Evolutionary conservation across 2,329 filamentous ascomycete genomes (phyloP).

Genomic region (Penicillium brevicompactum): DNA sequence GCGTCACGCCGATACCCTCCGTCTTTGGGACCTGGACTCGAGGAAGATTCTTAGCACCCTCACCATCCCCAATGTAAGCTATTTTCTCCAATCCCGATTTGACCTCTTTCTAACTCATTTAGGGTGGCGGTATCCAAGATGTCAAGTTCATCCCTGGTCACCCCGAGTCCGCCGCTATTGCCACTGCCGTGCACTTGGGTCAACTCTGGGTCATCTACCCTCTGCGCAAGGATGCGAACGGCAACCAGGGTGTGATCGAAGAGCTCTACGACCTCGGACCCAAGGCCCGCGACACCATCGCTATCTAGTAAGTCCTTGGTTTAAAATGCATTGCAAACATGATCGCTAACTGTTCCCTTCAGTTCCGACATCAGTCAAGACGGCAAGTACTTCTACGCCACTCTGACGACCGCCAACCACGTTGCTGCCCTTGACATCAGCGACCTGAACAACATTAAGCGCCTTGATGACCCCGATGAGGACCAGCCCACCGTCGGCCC

Average conservation of each 20-base stretch:
- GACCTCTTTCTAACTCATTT: background rate
- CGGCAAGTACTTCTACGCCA: constrained; percentile 62
- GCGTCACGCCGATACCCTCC: constrained; percentile 58
- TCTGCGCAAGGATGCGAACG: constrained; percentile 56
- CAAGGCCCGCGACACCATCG: constrained; percentile 57
- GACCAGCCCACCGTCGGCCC: constrained; percentile 62
- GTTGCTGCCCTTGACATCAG: constrained; percentile 64
- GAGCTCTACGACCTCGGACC: constrained; percentile 61
- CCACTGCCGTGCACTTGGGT: constrained; percentile 61
- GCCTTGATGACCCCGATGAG: constrained; percentile 62
- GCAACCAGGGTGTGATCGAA: constrained; percentile 60
- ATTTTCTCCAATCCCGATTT: too few species aligned
- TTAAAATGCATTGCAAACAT: background rate
- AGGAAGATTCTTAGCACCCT: constrained; percentile 63
- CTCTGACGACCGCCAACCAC: constrained; percentile 63
- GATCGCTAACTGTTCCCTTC: background rate
- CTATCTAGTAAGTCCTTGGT: constrained; percentile 53
- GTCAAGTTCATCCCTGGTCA: constrained; percentile 68
- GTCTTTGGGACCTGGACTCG: constrained; percentile 59
- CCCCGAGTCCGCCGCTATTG: constrained; percentile 59
- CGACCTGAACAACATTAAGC: constrained; percentile 61
- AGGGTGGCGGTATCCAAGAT: constrained; percentile 63
- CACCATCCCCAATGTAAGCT: constrained; percentile 57
- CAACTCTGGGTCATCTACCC: constrained; percentile 69
- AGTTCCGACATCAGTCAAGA: constrained; percentile 61